Base-by-base conservation (phyloP, 345 rosid genomes). In the Arabis hirsuta region DNA sequence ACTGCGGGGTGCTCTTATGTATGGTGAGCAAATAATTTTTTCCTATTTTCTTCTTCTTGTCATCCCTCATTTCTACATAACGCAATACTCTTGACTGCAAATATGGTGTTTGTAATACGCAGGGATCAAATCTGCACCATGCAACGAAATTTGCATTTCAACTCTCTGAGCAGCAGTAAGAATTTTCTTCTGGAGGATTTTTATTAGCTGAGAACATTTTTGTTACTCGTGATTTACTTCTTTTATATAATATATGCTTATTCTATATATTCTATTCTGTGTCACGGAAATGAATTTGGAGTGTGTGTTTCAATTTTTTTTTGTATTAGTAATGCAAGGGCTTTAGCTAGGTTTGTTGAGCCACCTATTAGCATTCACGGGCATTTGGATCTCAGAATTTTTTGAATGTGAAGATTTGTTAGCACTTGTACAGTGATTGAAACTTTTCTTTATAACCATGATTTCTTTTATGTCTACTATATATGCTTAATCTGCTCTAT, bases 1-100 rank as follows among this genome's bases (percentile, higher is more conserved):
- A 82, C 87, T 43, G 80, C 89, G 4, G 98, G 99, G 51, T 96
- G 99, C 82, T 83, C 98, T 45, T 96, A 87, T 57, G 86, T 96
- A 75, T 96, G 99, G 81, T 77, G 55, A 77, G 76, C 72, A 36
- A 59, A 9, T 46, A 52, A 26, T 42, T 6, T 46, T 43, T 24
- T 53, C 57, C 42, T 76, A 26, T 39, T 44, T 26, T 51, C 12
- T 42, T 32, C 36, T 50, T 34, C 61, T 34, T 48, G 4, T 5
- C 32, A 56, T 48, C 48, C 46, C 7, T 56, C 47, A 19, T 45
- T 60, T 46, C 10, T 67, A 26, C 26, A 10, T 59, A 22, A 52
- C 19, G 43, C 13, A 48, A 44, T 41, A 46, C 34, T 32, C 41
- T 51, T 66, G 69, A 72, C 58, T 34, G 29, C 20, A 9, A 60